A percentile compares a stretch with the other conserved stretches of the same genome.
These are phyloP conservation scores for Geosiphon pyriformis DNA, from an alignment of 192 early-diverging fungal species.

Conservation along the genomic window DNA sequence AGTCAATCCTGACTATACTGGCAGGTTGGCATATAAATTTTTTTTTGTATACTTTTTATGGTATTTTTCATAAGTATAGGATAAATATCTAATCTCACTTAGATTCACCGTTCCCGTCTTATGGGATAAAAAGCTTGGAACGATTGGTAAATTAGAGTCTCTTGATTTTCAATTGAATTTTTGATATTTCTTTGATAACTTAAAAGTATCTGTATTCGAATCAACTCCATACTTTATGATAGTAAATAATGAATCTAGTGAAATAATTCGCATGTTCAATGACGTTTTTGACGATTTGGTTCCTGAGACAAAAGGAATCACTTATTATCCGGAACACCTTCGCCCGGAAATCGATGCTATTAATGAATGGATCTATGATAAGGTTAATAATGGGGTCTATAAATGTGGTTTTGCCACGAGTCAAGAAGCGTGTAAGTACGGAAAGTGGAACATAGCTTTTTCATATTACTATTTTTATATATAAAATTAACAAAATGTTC, in stretches of 20 bases:
- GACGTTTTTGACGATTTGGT: slow-evolving; percentile 75
- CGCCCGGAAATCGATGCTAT: slow-evolving; percentile 72
- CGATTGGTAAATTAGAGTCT: slow-evolving; percentile 57
- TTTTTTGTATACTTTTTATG: neutral
- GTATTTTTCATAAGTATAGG: neutral
- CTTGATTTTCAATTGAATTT: neutral
- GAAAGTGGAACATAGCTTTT: neutral
- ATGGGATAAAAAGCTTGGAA: slow-evolving; percentile 91
- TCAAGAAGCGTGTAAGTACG: slow-evolving; percentile 64
- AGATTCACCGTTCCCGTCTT: slow-evolving; percentile 92
- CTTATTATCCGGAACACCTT: slow-evolving; percentile 79
- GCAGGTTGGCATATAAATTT: slow-evolving; percentile 28
- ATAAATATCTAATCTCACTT: neutral
- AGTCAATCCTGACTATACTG: slow-evolving; percentile 69
- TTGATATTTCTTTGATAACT: neutral
- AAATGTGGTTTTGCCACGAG: slow-evolving; percentile 87
- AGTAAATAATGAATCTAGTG: slow-evolving; percentile 95
- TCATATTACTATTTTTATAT: neutral
- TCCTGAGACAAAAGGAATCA: slow-evolving; percentile 54
- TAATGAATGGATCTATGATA: slow-evolving; percentile 92
- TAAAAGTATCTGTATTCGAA: too few relatives aligned
- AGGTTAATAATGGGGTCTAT: slow-evolving; percentile 96
- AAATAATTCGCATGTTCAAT: slow-evolving; percentile 96
- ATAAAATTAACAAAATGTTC: too few relatives aligned
- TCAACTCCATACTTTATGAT: neutral